Evolutionary conservation across 2,329 filamentous ascomycete genomes (phyloP), one percentile per base, ranked within the genome.

Genomic region (Hymenoscyphus infarciens): DNA sequence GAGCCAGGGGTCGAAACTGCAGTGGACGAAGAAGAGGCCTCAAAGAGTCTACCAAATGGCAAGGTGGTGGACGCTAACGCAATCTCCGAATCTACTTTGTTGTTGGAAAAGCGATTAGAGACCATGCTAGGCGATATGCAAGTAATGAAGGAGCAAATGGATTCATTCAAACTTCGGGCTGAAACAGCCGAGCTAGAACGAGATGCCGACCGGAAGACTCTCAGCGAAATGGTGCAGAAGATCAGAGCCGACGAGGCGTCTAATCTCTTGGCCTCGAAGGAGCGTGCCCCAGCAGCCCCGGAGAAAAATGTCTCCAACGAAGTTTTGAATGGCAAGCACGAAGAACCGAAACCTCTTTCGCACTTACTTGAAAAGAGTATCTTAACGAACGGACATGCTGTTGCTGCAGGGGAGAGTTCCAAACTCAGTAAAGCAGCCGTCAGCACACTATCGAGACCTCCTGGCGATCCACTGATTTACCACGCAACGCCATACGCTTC

Each of bases 211-310:
- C 87, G 89, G 61, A 88, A 89, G 74, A 89, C 88, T 1, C 78
- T 99, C 54, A 88, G 90, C 1, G 91, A 97, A 73, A 95, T 98
- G 91, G 87, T 97, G 13, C 82, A 91, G 69, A 88, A 89, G 68
- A 89, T 97, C 61, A 86, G 92, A 60, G 82, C 81, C 69, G 87
- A 92, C 69, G 86, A 87, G 69, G 84, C 84, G 67, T 81, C 79
- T 33, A 64, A 71, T 63, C 61, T 68, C 56, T 64, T 61, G 1
- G 63, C 63, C 19, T 71, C 69, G 8, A 68, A 64, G 2, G 69
- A 71, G 33, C 62, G 64, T 57, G 63, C 61, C 15, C 55, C 42
- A 42, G 69, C 69, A n/a, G 63, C 13, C 7, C n/a, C 64, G 19
- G 58, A 31, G 1, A 54, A 42, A 8, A 39, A 61, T 10, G 5